A percentile compares a stretch with the other conserved stretches of the same genome.
Evolutionary conservation across 2,329 filamentous ascomycete genomes (phyloP).

Genomic region (Rutstroemia sp.): DNA sequence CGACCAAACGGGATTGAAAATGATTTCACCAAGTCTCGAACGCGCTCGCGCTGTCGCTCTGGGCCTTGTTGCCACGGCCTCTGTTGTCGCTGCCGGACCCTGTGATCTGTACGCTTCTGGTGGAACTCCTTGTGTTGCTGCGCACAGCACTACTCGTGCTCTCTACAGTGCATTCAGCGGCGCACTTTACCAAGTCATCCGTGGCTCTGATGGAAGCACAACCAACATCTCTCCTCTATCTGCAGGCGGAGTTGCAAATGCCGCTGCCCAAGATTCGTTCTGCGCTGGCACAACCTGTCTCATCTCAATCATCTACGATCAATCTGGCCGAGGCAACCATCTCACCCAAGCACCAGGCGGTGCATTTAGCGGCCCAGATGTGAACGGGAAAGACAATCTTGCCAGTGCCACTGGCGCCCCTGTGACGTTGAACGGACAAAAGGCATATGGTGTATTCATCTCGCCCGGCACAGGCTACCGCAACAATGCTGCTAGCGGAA

Average conservation of each 20-base stretch:
- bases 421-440: slow-evolving; percentile 51
- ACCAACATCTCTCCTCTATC: slow-evolving; percentile 36
- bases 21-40: too few relatives aligned
- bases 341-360: slow-evolving; percentile 53
- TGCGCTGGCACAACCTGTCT: slow-evolving; percentile 54
- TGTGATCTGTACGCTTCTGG: slow-evolving; percentile 55
- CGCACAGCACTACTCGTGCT: slow-evolving; percentile 59
- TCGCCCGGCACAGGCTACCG: slow-evolving; percentile 57
- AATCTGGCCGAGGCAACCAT: slow-evolving; percentile 54
- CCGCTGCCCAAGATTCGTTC: slow-evolving; percentile 52
- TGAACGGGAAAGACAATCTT: slow-evolving; percentile 51
- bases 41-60: slow-evolving; percentile 15
- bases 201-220: slow-evolving; percentile 40
- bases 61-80: slow-evolving; percentile 31
- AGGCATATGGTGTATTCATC: slow-evolving; percentile 57
- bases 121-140: slow-evolving; percentile 55
- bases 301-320: slow-evolving; percentile 59
- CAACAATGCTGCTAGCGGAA: slow-evolving; percentile 46
- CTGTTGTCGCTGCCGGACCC: slow-evolving; percentile 45
- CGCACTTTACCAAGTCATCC: slow-evolving; percentile 52
- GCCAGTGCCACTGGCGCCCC: slow-evolving; percentile 53
- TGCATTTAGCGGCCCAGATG: slow-evolving; percentile 48
- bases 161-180: slow-evolving; percentile 47
- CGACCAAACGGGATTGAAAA: too few relatives aligned
- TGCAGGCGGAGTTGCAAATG: slow-evolving; percentile 55